phyloP scores from a whole-genome alignment of 768 basidiomycete species.

The Podaxis sp. region DNA sequence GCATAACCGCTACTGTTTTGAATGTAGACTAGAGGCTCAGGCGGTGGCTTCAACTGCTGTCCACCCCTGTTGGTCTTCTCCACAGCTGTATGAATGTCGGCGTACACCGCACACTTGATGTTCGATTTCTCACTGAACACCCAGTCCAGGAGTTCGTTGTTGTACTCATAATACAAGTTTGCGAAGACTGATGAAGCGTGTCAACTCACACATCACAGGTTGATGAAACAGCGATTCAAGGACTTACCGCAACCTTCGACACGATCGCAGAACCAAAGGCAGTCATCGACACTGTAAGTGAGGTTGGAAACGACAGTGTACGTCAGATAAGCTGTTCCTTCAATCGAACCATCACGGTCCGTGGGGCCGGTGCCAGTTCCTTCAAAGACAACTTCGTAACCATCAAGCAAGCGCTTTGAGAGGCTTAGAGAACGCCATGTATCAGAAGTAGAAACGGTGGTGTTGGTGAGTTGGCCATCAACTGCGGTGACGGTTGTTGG shows the following conservation, averaged over 20 bases:
- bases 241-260: constrained; percentile 38
- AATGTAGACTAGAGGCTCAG: constrained; percentile 35
- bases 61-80: constrained; percentile 45
- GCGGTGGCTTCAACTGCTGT: constrained; percentile 32
- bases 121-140: constrained; percentile 35
- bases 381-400: constrained; percentile 34
- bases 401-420: constrained; percentile 20
- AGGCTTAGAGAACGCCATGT: constrained; percentile 13
- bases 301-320: constrained; percentile 40
- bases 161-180: constrained; percentile 47
- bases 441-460: constrained; percentile 11
- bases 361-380: constrained; percentile 30
- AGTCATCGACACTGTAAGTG: constrained; percentile 41
- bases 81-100: constrained; percentile 34
- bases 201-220: neutral
- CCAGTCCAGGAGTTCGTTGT: constrained; percentile 37
- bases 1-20: constrained; percentile 41
- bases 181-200: constrained; percentile 35
- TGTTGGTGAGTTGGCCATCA: constrained; percentile 33
- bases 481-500: constrained; percentile 38
- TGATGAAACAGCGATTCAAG: neutral
- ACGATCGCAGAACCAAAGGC: constrained; percentile 34
- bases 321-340: constrained; percentile 47
- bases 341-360: constrained; percentile 38
- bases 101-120: constrained; percentile 44